Evolutionary conservation across 1,284 basidiomycete species (phyloP).

Genomic region (Rugosomyces carneus): DNA sequence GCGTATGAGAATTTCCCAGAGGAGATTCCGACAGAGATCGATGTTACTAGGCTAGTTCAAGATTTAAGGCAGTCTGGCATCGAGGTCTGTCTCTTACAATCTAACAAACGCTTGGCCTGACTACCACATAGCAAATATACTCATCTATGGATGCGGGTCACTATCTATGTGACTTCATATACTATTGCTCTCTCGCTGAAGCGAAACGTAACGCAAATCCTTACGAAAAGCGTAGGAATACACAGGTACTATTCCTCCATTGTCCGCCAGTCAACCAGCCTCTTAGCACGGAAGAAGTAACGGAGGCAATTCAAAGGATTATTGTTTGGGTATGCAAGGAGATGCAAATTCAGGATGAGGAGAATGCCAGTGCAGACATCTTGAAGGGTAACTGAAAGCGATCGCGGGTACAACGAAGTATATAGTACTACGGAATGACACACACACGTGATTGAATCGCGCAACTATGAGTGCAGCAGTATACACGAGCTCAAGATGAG

Average conservation of each 20-base stretch:
- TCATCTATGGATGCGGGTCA: slow-evolving; percentile 72
- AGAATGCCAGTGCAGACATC: slow-evolving; percentile 19
- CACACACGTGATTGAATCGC: neutral
- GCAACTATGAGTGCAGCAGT: neutral
- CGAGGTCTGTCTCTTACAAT: slow-evolving; percentile 41
- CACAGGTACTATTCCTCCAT: slow-evolving; percentile 66
- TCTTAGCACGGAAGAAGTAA: slow-evolving; percentile 56
- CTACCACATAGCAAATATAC: slow-evolving; percentile 48
- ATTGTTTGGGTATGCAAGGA: slow-evolving; percentile 52
- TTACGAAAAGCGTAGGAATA: slow-evolving; percentile 47
- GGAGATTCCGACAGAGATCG: slow-evolving; percentile 39
- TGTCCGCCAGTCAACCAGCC: slow-evolving; percentile 62
- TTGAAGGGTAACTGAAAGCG: slow-evolving; percentile 7
- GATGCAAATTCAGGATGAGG: slow-evolving; percentile 28
- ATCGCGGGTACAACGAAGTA: too few relatives aligned
- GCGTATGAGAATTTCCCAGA: slow-evolving; percentile 38
- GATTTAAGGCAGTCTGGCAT: slow-evolving; percentile 53
- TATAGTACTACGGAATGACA: too few relatives aligned
- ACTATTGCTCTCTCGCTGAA: slow-evolving; percentile 74
- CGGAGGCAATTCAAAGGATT: slow-evolving; percentile 54
- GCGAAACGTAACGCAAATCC: slow-evolving; percentile 47
- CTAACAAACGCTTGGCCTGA: neutral
- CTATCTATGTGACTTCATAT: slow-evolving; percentile 73
- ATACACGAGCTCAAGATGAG: neutral
- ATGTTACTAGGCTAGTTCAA: slow-evolving; percentile 41